Conservation (phyloP, 2,329 filamentous ascomycete species). For the Clarireedia monteithiana region DNA sequence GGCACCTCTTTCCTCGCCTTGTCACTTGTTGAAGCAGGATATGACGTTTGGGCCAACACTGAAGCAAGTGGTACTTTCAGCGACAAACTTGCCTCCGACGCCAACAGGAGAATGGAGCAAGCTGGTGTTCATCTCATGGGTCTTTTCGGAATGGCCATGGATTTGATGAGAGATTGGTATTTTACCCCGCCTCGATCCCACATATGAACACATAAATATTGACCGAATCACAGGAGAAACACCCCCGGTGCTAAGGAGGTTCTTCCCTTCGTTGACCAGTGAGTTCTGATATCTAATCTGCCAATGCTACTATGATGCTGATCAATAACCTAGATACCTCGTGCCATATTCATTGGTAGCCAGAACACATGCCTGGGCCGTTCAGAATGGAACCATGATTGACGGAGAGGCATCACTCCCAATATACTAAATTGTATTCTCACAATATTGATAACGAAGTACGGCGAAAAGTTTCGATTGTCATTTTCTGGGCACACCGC, state of each 20-base stretch:
- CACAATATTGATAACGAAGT: too few relatives aligned
- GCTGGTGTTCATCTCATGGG: slow-evolving; percentile 51
- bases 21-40: slow-evolving; percentile 62
- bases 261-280: slow-evolving; percentile 54
- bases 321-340: slow-evolving; percentile 37
- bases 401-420: slow-evolving; percentile 40
- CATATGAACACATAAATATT: background rate
- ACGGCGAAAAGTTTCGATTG: too few relatives aligned
- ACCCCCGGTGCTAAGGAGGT: slow-evolving; percentile 46
- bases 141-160: slow-evolving; percentile 26
- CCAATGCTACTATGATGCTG: background rate
- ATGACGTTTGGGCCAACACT: slow-evolving; percentile 65
- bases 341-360: slow-evolving; percentile 59
- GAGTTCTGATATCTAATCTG: slow-evolving; percentile 11
- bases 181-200: background rate
- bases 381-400: slow-evolving; percentile 50
- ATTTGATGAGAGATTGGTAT: slow-evolving; percentile 26
- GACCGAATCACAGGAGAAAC: slow-evolving; percentile 9
- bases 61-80: slow-evolving; percentile 64
- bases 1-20: slow-evolving; percentile 65
- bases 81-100: slow-evolving; percentile 50
- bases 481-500: too few relatives aligned
- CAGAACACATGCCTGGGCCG: slow-evolving; percentile 50
- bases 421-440: background rate
- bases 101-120: slow-evolving; percentile 58